Base-by-base conservation (phyloP, 495 filamentous ascomycete species). In the Penicillium atrosanguineum region DNA sequence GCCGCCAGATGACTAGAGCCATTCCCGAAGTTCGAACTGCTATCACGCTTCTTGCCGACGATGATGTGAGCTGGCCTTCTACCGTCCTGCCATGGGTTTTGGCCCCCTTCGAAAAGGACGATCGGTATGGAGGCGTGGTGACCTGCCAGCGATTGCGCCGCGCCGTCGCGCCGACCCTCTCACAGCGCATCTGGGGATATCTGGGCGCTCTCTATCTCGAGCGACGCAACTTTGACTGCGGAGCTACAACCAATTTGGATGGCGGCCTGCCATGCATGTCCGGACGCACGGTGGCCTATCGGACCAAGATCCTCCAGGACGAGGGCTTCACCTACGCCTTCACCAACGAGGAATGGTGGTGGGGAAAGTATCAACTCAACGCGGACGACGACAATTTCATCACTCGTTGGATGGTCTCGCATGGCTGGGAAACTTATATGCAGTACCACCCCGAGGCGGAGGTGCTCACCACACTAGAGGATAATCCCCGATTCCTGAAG, bases 211-310 rank as follows among this genome's bases (percentile, higher is more conserved):
- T 86, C 29, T 95, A 95, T 64, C 84, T 95, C 44, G 87, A 91
- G 62, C 78, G 90, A 37, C 79, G 90, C 42, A 94, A 93, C 64
- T 95, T 93, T 64, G 90, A 95, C 68, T 92, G 90, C 66, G 89
- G 88, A 41, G 88, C 90, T 9, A 92, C 89, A 29, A 89, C 90
- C 54, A 84, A 87, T 66, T 79, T 94, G 42, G 90, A 95, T 66
- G 90, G 90, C 42, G 90, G 90, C 18, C 82, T 91, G 19, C 90
- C 90, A 25, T 94, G 90, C 71, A 85, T 95, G 75, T 95, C 90
- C 28, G 90, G 90, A 41, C 80, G 90, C 29, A 93, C 89, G 12
- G 89, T 90, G 23, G 89, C 89, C 12, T 93, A 94, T 71, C 85
- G 87, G 23, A 87, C 87, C 7, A 77, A 83, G 50, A 93, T 95